A percentile compares a stretch with the other conserved stretches of the same genome.
phyloP scores from a whole-genome alignment of 805 yeast species.

The Barnettozyma botsteinii region DNA sequence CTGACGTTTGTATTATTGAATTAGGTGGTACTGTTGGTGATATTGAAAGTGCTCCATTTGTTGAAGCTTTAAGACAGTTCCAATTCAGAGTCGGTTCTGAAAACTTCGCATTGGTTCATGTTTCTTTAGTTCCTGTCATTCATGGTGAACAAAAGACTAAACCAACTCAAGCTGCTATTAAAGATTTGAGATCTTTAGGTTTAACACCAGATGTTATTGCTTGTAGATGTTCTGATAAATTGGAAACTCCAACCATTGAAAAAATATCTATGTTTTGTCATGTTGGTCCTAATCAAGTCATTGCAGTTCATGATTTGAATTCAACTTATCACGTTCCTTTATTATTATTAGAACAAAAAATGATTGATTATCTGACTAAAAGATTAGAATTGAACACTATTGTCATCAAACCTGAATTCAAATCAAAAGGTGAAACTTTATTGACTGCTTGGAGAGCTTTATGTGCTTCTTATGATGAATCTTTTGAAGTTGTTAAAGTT shows the following conservation, averaged over 20 bases:
- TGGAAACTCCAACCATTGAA: slow-evolving; percentile 81
- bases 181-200: slow-evolving; percentile 93
- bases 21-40: slow-evolving; percentile 99
- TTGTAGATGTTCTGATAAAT: slow-evolving; percentile 85
- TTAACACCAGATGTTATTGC: slow-evolving; percentile 96
- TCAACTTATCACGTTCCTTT: slow-evolving; percentile 97
- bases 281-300: slow-evolving; percentile 96
- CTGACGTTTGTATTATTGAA: slow-evolving; percentile 95
- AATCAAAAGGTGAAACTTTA: slow-evolving; percentile 59
- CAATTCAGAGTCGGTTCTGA: slow-evolving; percentile 95
- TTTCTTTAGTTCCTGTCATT: slow-evolving; percentile 93
- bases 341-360: slow-evolving; percentile 77
- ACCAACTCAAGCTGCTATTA: slow-evolving; percentile 98
- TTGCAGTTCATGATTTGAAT: slow-evolving; percentile 94
- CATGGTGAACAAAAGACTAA: slow-evolving; percentile 99
- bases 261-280: slow-evolving; percentile 99
- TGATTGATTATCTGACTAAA: slow-evolving; percentile 64
- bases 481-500: slow-evolving; percentile 83
- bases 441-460: slow-evolving; percentile 74
- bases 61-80: slow-evolving; percentile 97
- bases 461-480: slow-evolving; percentile 74
- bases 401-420: slow-evolving; percentile 42
- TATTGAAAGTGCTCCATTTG: slow-evolving; percentile 97
- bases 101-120: slow-evolving; percentile 93
- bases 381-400: slow-evolving; percentile 59